Evolutionary conservation across 2,329 filamentous ascomycete species (phyloP).

Genomic region (Xylariales sp.): DNA sequence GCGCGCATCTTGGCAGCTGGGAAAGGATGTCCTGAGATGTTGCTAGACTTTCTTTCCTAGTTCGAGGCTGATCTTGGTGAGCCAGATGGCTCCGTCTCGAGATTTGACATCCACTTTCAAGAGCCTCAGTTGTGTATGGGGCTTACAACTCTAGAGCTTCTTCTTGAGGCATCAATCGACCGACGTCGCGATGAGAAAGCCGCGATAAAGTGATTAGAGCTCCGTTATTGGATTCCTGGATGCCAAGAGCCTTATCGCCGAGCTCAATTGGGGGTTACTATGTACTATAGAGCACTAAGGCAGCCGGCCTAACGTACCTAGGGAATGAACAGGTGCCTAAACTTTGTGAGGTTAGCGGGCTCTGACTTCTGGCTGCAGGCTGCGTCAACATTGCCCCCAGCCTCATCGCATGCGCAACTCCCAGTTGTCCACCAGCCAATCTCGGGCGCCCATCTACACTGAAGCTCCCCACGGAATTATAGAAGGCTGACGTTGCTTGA

Average conservation of each 20-base stretch:
- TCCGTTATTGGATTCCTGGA: too few species aligned
- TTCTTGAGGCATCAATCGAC: neutral
- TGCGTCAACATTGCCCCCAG: conserved; percentile 7
- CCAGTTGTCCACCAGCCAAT: conserved; percentile 3
- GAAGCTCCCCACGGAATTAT: conserved; percentile 3
- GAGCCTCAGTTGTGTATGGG: neutral
- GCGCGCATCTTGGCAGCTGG: conserved; percentile 39
- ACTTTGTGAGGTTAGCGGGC: conserved; percentile 2
- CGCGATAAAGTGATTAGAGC: neutral
- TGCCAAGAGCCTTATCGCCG: too few species aligned
- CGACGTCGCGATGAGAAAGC: neutral
- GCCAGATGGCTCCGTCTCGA: conserved; percentile 27
- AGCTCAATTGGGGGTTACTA: too few species aligned
- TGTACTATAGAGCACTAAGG: too few species aligned
- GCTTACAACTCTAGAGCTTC: too few species aligned
- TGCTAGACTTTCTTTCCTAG: neutral
- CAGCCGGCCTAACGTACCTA: too few species aligned
- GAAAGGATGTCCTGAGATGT: neutral
- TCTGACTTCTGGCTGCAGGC: conserved; percentile 2
- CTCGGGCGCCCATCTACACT: neutral
- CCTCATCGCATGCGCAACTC: conserved; percentile 8
- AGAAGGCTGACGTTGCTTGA: conserved; percentile 10
- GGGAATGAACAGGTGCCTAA: too few species aligned
- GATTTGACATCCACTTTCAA: conserved; percentile 22
- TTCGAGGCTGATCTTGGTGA: conserved; percentile 13